Base-by-base conservation (phyloP, 805 yeast species). In the Suhomyces pyralidae region DNA sequence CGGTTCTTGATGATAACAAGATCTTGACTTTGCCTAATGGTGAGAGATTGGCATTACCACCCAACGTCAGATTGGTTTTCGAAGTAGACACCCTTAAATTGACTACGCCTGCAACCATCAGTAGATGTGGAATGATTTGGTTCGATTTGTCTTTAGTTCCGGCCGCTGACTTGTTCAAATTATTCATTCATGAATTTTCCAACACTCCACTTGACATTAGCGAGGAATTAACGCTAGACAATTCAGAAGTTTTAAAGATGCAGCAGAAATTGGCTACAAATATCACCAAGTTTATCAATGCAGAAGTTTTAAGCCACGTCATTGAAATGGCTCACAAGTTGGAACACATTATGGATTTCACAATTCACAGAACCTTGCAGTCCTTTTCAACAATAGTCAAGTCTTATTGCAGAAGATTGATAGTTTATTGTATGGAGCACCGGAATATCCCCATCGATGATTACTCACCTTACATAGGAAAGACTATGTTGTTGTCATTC, bases 101-200 rank as follows among this genome's bases (percentile, higher is more conserved):
- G 58, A 88, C 96, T 0, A 93, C 98, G 0, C 90, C 90, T 0
- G 98, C 98, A 0, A 93, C 98, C 0, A 80, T 93, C 22, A 89
- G 94, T 67, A 80, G 98, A 65, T 92, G 97, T 75, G 97, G 96
- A 3, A 84, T 93, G 80, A 73, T 92, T 0, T 88, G 91, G 85
- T 70, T 89, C 58, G 84, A 83, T n/a, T 17, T 49, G 3, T 57
- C 67, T 0, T 53, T 68, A 17, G 61, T 71, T 7, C 32, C 59
- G 5, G 20, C 57, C 6, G 58, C 57, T 3, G 56, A 59, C 4
- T 28, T 64, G 45, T 54, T 61, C 52, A 46, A 49, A 4, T 59
- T 58, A 3, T 36, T 59, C 12, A 15, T 52, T 8, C 49, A 59
- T n/a, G 58, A 67, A 24, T 61, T 69, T 24, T 6, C 63, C 12